Evolutionary conservation across 306 rosid genomes (phyloP).

Genomic region (Herpetospermum pedunculosum): DNA sequence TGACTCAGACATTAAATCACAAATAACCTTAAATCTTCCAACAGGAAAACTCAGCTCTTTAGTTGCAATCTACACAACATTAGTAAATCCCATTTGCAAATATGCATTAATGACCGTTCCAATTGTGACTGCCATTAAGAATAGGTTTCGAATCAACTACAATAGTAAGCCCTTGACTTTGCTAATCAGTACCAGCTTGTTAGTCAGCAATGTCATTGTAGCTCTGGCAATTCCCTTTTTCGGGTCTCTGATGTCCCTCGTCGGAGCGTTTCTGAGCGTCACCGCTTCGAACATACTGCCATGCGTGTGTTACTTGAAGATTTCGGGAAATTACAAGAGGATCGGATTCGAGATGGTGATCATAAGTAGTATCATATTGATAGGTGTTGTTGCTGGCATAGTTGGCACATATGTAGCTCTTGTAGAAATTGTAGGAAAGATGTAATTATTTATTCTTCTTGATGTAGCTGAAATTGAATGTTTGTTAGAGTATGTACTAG

Average conservation of each 20-base stretch:
- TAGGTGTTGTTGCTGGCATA: constrained; percentile 24
- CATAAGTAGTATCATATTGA: constrained; percentile 17
- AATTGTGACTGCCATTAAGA: constrained; percentile 39
- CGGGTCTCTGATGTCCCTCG: constrained; percentile 47
- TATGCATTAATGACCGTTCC: constrained; percentile 69
- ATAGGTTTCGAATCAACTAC: constrained; percentile 15
- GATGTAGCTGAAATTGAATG: too few relatives aligned
- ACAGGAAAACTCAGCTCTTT: constrained; percentile 36
- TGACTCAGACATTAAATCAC: constrained; percentile 43
- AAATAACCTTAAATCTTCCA: constrained; percentile 57
- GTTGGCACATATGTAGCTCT: constrained; percentile 47
- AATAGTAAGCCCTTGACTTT: constrained; percentile 24
- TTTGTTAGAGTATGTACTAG: too few relatives aligned
- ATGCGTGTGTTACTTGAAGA: constrained; percentile 55
- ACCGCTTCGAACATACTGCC: constrained; percentile 54
- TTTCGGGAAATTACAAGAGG: constrained; percentile 30
- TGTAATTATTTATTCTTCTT: not conserved
- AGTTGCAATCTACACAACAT: constrained; percentile 55
- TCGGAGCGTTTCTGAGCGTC: constrained; percentile 53
- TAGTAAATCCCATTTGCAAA: constrained; percentile 60
- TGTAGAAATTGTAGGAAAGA: constrained; percentile 19
- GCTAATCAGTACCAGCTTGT: constrained; percentile 23
- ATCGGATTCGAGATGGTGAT: constrained; percentile 20
- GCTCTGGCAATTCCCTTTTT: constrained; percentile 41
- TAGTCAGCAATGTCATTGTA: constrained; percentile 31